These are phyloP conservation scores for Ogataea pilisensis DNA, from an alignment of 805 yeast genomes.

Conservation along the genomic window DNA sequence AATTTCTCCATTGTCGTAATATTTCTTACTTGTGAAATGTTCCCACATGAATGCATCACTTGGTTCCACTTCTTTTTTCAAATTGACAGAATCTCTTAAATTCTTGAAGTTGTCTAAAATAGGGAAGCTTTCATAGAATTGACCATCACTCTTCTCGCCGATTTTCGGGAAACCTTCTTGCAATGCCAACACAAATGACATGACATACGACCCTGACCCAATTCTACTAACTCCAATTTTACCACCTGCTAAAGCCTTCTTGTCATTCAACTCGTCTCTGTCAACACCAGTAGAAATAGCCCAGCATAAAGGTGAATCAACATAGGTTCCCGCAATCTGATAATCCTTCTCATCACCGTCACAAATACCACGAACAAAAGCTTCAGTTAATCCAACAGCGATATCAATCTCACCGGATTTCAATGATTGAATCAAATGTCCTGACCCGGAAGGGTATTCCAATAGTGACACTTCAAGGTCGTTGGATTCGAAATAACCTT, in stretches of 20 bases:
- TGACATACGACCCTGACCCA: constrained; percentile 89
- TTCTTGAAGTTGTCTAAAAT: constrained; percentile 66
- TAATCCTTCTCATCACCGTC: constrained; percentile 58
- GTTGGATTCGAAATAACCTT: constrained; percentile 49
- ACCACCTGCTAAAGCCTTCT: constrained; percentile 50
- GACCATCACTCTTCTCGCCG: constrained; percentile 21
- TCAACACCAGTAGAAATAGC: constrained; percentile 74
- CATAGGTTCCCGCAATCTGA: constrained; percentile 76
- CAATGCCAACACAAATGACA: constrained; percentile 80
- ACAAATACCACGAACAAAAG: constrained; percentile 78
- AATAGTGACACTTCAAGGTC: constrained; percentile 56
- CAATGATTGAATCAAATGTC: constrained; percentile 74
- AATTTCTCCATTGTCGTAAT: constrained; percentile 76
- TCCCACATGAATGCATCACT: constrained; percentile 97
- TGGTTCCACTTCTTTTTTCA: constrained; percentile 37
- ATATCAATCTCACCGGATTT: constrained; percentile 62
- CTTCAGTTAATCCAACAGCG: constrained; percentile 89
- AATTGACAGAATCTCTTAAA: constrained; percentile 76
- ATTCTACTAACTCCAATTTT: constrained; percentile 78
- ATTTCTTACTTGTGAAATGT: constrained; percentile 80
- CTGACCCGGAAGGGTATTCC: constrained; percentile 83
- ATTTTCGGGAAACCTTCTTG: constrained; percentile 56
- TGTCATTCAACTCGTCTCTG: constrained; percentile 50
- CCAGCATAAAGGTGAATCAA: constrained; percentile 85
- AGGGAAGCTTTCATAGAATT: constrained; percentile 51